Conservation (phyloP, 306 rosid genomes). For the Hippophae gyantsensis region DNA sequence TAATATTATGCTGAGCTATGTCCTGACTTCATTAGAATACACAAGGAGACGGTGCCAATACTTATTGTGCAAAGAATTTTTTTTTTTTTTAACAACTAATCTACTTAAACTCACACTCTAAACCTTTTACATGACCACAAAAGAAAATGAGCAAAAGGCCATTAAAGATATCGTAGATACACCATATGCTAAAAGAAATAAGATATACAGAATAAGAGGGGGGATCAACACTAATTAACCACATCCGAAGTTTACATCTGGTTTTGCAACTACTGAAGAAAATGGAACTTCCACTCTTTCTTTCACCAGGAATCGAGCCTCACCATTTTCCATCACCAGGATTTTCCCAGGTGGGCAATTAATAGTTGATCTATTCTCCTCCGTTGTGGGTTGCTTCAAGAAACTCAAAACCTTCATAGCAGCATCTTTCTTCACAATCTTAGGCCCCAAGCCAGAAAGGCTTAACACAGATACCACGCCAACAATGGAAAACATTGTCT, state of each 20-base stretch:
- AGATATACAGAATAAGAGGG: constrained; percentile 27
- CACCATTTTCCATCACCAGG: constrained; percentile 59
- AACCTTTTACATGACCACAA: constrained; percentile 6
- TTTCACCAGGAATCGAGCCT: constrained; percentile 77
- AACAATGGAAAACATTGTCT: constrained; percentile 50
- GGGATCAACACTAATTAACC: constrained; percentile 32
- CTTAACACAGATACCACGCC: constrained; percentile 62
- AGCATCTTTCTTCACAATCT: constrained; percentile 27
- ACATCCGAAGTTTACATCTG: constrained; percentile 90
- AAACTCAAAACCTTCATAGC: constrained; percentile 23
- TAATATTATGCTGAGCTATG: too few species aligned
- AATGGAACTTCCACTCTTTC: constrained; percentile 97
- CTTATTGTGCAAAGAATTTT: too few species aligned
- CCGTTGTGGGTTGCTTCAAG: constrained; percentile 28
- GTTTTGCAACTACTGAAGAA: constrained; percentile 59
- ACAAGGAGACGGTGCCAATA: too few species aligned
- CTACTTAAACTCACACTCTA: too few species aligned
- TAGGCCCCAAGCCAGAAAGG: constrained; percentile 65
- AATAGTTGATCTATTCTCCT: constrained; percentile 19
- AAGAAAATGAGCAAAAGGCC: constrained; percentile 12
- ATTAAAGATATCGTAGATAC: constrained; percentile 9
- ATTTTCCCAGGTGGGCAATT: constrained; percentile 74
- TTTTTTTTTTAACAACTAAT: too few species aligned
- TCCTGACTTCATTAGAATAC: too few species aligned
- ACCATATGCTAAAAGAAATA: not conserved